Conservation (phyloP, 2,329 filamentous ascomycete species). For the Fusarium sp. region DNA sequence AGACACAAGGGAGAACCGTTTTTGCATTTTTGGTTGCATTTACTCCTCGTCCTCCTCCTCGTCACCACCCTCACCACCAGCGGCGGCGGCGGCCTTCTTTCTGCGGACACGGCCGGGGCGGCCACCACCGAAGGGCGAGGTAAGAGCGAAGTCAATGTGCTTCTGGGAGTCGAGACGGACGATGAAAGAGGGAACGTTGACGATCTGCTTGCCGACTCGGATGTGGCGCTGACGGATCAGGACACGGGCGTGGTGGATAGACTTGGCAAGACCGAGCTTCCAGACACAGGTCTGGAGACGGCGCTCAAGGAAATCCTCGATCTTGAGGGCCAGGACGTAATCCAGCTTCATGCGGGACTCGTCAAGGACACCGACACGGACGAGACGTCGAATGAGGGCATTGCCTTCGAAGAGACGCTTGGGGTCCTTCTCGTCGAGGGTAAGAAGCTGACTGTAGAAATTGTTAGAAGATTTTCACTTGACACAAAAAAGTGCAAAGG, state of each 20-base stretch:
- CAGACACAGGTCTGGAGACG: constrained; percentile 99
- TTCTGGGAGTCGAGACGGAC: constrained; percentile 99
- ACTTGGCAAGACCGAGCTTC: constrained; percentile 99
- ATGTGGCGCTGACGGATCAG: constrained; percentile 99
- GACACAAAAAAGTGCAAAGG: constrained; percentile 2
- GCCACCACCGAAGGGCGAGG: constrained; percentile 97
- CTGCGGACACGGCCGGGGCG: constrained; percentile 97
- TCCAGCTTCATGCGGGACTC: constrained; percentile 99
- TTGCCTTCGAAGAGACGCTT: constrained; percentile 99
- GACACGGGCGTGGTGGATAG: constrained; percentile 99
- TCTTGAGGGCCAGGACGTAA: constrained; percentile 99
- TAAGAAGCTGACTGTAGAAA: constrained; percentile 92
- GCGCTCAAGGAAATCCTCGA: constrained; percentile 99
- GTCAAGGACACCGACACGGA: constrained; percentile 99
- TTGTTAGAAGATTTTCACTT: constrained; percentile 45
- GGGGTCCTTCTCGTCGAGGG: constrained; percentile 99
- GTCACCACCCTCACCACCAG: constrained; percentile 84
- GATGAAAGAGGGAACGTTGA: constrained; percentile 99
- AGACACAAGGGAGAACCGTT: constrained; percentile 52
- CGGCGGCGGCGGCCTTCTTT: constrained; percentile 99
- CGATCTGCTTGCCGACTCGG: constrained; percentile 99
- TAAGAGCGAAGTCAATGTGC: constrained; percentile 99
- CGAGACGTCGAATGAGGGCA: constrained; percentile 99
- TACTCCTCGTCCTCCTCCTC: constrained; percentile 90
- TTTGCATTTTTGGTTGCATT: constrained; percentile 57